A percentile compares a stretch with the other conserved stretches of the same genome.
Conservation (phyloP, 2,329 filamentous ascomycete genomes). For the Stagonosporopsis tanaceti region DNA sequence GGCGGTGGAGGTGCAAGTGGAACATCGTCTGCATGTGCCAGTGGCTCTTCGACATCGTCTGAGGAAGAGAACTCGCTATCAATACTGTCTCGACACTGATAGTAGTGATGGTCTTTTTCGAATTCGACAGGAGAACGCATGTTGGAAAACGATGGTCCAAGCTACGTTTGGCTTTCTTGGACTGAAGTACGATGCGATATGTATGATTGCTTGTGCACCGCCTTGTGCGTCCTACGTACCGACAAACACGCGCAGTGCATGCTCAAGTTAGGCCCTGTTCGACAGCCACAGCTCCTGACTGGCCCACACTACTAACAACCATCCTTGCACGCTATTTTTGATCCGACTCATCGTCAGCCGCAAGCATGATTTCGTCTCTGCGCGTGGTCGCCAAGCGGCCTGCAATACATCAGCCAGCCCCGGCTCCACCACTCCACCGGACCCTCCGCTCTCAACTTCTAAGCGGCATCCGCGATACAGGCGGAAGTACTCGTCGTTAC, state of each 20-base stretch:
- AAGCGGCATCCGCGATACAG: slow-evolving; percentile 6
- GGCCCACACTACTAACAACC: slow-evolving; percentile 14
- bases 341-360: slow-evolving; percentile 28
- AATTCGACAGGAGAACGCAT: slow-evolving; percentile 38
- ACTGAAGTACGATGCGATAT: slow-evolving; percentile 27
- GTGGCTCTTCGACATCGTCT: slow-evolving; percentile 21
- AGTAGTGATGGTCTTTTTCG: slow-evolving; percentile 33
- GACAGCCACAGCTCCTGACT: slow-evolving; percentile 17
- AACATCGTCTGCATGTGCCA: slow-evolving; percentile 16
- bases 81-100: slow-evolving; percentile 33
- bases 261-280: slow-evolving; percentile 13
- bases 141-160: slow-evolving; percentile 9
- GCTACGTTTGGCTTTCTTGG: slow-evolving; percentile 14
- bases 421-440: slow-evolving; percentile 8
- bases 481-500: neutral
- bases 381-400: slow-evolving; percentile 25
- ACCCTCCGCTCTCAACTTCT: neutral
- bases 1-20: slow-evolving; percentile 15
- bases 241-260: slow-evolving; percentile 16
- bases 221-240: slow-evolving; percentile 23
- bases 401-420: slow-evolving; percentile 26
- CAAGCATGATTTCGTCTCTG: slow-evolving; percentile 2
- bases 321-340: slow-evolving; percentile 25
- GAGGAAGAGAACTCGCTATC: slow-evolving; percentile 32
- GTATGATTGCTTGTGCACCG: slow-evolving; percentile 23